Evolutionary conservation across 768 basidiomycete genomes (phyloP).

Genomic region (Phlebiopsis flavidoalba): DNA sequence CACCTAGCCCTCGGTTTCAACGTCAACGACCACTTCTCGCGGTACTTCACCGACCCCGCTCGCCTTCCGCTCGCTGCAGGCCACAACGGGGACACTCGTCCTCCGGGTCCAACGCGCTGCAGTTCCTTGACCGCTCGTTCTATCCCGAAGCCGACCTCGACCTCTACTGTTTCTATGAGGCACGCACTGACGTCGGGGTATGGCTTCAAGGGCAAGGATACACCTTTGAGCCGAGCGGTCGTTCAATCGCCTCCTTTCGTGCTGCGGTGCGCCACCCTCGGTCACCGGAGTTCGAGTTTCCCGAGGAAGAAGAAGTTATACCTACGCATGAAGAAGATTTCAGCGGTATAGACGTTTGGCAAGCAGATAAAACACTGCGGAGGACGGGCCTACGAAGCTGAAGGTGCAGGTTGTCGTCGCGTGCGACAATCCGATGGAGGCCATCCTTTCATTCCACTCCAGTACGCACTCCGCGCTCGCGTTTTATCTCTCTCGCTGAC

Average conservation of each 20-base stretch:
- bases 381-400: not conserved
- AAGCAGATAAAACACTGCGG: conserved; percentile 9
- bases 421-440: conserved; percentile 26
- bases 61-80: conserved; percentile 41
- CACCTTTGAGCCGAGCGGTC: conserved; percentile 16
- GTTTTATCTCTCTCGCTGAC: too few species aligned
- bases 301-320: conserved; percentile 14
- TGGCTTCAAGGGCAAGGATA: conserved; percentile 33
- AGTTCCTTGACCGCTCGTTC: conserved; percentile 41
- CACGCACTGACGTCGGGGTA: conserved; percentile 26
- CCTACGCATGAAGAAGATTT: conserved; percentile 19
- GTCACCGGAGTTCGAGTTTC: not conserved
- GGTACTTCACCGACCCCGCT: conserved; percentile 32
- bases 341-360: conserved; percentile 29
- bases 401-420: conserved; percentile 40
- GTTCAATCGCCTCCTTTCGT: conserved; percentile 19
- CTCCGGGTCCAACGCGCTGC: conserved; percentile 51
- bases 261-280: not conserved
- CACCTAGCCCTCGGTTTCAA: conserved; percentile 28
- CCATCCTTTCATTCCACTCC: conserved; percentile 41
- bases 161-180: conserved; percentile 35
- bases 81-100: conserved; percentile 38
- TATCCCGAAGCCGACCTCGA: conserved; percentile 49
- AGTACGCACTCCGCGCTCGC: conserved; percentile 27
- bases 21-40: conserved; percentile 29